phyloP scores from a whole-genome alignment of 2,329 filamentous ascomycete genomes.

The Nigrospora sphaerica region DNA sequence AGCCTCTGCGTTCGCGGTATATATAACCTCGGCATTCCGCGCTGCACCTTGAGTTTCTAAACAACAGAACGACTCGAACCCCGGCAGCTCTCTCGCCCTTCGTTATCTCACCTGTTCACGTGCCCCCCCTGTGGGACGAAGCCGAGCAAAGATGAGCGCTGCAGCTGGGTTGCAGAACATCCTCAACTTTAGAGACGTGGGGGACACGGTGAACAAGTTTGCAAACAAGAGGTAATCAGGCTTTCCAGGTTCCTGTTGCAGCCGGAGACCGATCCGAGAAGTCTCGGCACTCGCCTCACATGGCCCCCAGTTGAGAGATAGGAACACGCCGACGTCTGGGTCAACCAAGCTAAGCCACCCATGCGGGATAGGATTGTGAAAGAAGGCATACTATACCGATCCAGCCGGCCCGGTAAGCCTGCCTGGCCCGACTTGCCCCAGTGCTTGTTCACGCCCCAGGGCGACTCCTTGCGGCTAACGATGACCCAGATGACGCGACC shows the following conservation, averaged over 20 bases:
- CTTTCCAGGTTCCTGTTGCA: background rate
- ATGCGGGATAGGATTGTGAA: conserved; percentile 34
- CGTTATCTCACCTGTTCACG: too few species aligned
- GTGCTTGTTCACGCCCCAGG: background rate
- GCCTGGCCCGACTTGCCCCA: too few species aligned
- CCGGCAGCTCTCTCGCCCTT: too few species aligned
- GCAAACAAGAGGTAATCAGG: conserved; percentile 42
- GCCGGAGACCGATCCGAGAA: too few species aligned
- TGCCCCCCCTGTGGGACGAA: too few species aligned
- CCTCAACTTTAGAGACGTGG: conserved; percentile 74
- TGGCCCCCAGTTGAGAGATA: too few species aligned
- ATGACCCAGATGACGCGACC: conserved; percentile 59
- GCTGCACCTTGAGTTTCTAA: too few species aligned
- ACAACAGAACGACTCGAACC: too few species aligned
- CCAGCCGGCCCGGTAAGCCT: conserved; percentile 50
- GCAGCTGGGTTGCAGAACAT: conserved; percentile 44
- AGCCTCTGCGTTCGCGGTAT: too few species aligned
- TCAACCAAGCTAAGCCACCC: background rate
- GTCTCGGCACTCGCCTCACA: too few species aligned
- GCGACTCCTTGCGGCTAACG: conserved; percentile 1
- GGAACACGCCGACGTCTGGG: too few species aligned
- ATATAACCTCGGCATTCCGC: too few species aligned
- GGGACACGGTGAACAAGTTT: conserved; percentile 55
- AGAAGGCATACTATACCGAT: conserved; percentile 61
- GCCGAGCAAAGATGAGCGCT: background rate